phyloP scores from a whole-genome alignment of 2,329 filamentous ascomycete genomes.

The Colletotrichum paranaense region DNA sequence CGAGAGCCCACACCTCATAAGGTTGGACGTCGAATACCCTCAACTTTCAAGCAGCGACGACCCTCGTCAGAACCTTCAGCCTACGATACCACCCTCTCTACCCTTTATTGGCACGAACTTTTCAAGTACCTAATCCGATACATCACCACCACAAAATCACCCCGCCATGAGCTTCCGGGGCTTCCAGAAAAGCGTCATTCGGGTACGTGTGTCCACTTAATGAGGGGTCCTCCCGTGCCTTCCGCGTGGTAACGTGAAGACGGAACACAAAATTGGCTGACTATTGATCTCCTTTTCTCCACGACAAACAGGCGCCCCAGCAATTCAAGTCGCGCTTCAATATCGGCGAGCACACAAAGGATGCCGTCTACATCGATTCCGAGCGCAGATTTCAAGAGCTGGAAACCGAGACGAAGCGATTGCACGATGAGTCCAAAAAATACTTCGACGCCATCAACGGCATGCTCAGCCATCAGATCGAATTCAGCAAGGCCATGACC shows the following conservation, averaged over 20 bases:
- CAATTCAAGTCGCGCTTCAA: conserved; percentile 93
- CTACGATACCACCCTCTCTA: conserved; percentile 11
- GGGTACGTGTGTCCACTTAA: conserved; percentile 65
- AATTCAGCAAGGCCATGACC: conserved; percentile 94
- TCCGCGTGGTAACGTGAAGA: conserved; percentile 10
- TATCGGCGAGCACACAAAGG: conserved; percentile 94
- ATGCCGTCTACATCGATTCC: conserved; percentile 93
- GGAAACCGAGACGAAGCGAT: conserved; percentile 94
- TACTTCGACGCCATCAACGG: conserved; percentile 98
- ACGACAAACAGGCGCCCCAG: conserved; percentile 78
- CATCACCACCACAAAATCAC: conserved; percentile 30
- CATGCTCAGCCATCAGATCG: conserved; percentile 98
- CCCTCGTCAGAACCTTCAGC: conserved; percentile 27
- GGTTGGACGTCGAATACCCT: conserved; percentile 35
- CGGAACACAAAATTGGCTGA: conserved; percentile 24
- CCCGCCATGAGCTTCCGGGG: conserved; percentile 93
- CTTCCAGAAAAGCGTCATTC: conserved; percentile 87
- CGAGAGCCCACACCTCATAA: conserved; percentile 36
- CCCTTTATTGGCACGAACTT: conserved; percentile 23
- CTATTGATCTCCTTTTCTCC: conserved; percentile 2
- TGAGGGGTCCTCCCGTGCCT: conserved; percentile 31
- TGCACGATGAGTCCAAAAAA: conserved; percentile 96
- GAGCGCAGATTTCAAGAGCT: conserved; percentile 94
- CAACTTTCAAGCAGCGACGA: conserved; percentile 31
- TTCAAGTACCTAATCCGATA: conserved; percentile 12